Percentiles rank a stretch among this genome's conserved stretches.
phyloP scores from a whole-genome alignment of 2,329 filamentous ascomycete species.

The Fusarium torreyae region DNA sequence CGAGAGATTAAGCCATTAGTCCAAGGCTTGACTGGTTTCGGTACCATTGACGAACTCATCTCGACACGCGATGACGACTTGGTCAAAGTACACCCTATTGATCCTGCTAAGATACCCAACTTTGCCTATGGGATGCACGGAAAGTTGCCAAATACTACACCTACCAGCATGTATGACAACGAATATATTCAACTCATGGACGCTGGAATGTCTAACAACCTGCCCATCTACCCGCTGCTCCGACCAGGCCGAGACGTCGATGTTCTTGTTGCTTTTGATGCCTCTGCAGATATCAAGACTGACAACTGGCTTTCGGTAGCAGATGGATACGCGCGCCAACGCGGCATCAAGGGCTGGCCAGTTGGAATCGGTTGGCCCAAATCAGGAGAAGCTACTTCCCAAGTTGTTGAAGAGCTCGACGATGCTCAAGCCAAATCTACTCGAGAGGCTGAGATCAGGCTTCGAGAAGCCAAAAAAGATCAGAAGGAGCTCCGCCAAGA shows the following conservation, averaged over 20 bases:
- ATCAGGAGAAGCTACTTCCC: conserved; percentile 67
- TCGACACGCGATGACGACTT: conserved; percentile 86
- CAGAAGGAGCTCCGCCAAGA: conserved; percentile 55
- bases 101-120: conserved; percentile 92
- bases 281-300: conserved; percentile 90
- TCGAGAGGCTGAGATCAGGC: conserved; percentile 73
- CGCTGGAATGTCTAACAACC: conserved; percentile 98
- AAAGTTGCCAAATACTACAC: conserved; percentile 81
- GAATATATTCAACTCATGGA: conserved; percentile 91
- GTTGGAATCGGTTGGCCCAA: conserved; percentile 95
- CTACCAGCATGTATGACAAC: conserved; percentile 79
- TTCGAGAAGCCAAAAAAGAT: conserved; percentile 71
- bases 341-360: conserved; percentile 94
- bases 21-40: conserved; percentile 80
- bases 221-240: conserved; percentile 94
- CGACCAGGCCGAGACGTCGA: conserved; percentile 91
- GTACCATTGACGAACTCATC: conserved; percentile 84
- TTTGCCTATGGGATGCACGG: conserved; percentile 87
- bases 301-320: conserved; percentile 97
- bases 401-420: conserved; percentile 76
- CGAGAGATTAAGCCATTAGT: conserved; percentile 90
- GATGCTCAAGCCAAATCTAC: conserved; percentile 73
- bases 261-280: conserved; percentile 92
- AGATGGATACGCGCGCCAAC: conserved; percentile 92
- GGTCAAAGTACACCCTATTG: conserved; percentile 93